phyloP scores from a whole-genome alignment of 73 alveolate species.

The Paramecium primaurelia region DNA sequence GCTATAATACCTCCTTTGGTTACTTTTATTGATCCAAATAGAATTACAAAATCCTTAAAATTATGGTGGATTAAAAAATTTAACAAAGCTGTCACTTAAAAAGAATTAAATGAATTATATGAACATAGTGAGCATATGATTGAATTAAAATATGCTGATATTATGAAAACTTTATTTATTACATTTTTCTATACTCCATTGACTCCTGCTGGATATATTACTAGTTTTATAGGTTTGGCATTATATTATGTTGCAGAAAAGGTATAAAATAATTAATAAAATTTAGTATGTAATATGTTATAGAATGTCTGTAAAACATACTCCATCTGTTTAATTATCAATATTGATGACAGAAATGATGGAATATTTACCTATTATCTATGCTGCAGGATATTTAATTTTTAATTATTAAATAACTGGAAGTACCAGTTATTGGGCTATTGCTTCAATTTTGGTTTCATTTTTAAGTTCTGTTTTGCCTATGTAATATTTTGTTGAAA shows the following conservation, averaged over 20 bases:
- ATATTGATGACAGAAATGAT: conserved; percentile 47
- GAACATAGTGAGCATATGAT: conserved; percentile 25
- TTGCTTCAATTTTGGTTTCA: not conserved
- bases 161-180: conserved; percentile 57
- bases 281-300: not conserved
- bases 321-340: conserved; percentile 25
- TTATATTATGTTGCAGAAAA: conserved; percentile 46
- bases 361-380: conserved; percentile 33
- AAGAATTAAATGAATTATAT: not conserved
- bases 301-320: conserved; percentile 16
- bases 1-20: conserved; percentile 48
- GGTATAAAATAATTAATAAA: not conserved
- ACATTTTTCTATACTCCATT: conserved; percentile 57
- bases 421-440: not conserved
- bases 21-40: conserved; percentile 33
- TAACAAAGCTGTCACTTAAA: not conserved
- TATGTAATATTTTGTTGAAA: conserved; percentile 6
- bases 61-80: conserved; percentile 24
- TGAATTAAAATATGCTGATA: conserved; percentile 56
- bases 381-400: not conserved
- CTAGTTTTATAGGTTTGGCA: conserved; percentile 43
- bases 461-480: not conserved
- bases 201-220: conserved; percentile 49
- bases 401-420: conserved; percentile 3
- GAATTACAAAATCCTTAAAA: not conserved